Evolutionary conservation across 2,329 filamentous ascomycete genomes (phyloP).

Genomic region (Scedosporium apiospermum): DNA sequence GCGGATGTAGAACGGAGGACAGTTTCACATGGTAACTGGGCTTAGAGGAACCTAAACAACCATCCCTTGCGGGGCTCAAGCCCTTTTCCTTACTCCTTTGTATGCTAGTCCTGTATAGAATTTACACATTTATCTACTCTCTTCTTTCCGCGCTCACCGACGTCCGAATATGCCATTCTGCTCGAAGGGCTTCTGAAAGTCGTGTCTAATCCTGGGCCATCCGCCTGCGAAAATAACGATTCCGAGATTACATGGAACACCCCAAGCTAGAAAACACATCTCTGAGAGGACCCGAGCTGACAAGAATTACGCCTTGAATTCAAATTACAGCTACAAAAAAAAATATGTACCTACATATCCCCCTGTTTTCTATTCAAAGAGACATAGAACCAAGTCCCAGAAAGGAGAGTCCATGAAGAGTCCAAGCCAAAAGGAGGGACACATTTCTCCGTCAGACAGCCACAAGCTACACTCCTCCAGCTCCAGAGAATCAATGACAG

Average conservation of each 20-base stretch:
- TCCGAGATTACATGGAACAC: background rate
- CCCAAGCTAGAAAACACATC: background rate
- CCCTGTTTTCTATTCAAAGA: background rate
- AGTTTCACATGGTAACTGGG: background rate
- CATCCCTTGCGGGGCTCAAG: background rate
- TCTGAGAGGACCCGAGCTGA: too few relatives aligned
- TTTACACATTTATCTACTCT: background rate
- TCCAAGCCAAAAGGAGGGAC: too few relatives aligned
- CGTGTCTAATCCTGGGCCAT: too few relatives aligned
- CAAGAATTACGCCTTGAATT: background rate
- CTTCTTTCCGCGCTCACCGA: background rate
- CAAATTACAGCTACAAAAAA: background rate
- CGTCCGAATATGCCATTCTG: too few relatives aligned
- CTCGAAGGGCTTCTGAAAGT: too few relatives aligned
- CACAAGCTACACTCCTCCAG: background rate
- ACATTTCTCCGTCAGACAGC: background rate
- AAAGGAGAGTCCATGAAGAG: background rate
- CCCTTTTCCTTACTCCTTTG: background rate
- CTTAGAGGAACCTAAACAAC: background rate
- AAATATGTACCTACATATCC: background rate
- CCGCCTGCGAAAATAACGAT: background rate
- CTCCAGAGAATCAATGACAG: background rate
- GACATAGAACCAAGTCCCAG: background rate
- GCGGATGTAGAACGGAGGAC: background rate
- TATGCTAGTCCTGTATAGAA: slow-evolving; percentile 3